Evolutionary conservation across 2,329 filamentous ascomycete genomes (phyloP).

Genomic region (Fonsecaea pugnacius): DNA sequence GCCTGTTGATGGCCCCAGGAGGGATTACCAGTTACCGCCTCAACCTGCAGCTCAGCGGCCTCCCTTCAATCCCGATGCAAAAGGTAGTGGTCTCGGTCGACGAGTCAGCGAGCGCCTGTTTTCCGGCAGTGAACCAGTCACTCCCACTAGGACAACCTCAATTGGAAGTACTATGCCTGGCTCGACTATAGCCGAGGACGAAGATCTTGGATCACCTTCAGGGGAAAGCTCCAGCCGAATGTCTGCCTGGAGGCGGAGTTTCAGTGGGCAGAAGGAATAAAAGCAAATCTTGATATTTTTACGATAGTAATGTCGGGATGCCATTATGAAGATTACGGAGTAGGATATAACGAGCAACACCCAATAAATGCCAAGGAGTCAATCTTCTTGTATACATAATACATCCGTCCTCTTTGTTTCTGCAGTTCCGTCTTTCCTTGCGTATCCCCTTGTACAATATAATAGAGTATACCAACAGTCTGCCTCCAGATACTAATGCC

Average conservation of each 20-base stretch:
- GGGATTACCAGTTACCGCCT: constrained; percentile 49
- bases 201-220: constrained; percentile 5
- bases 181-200: constrained; percentile 20
- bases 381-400: constrained; percentile 1
- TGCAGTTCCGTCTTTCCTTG: not conserved
- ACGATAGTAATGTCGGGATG: not conserved
- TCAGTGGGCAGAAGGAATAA: constrained; percentile 20
- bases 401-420: not conserved
- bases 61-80: constrained; percentile 35
- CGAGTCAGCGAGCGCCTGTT: constrained; percentile 37
- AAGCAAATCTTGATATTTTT: not conserved
- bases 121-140: constrained; percentile 25
- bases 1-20: constrained; percentile 71
- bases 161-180: constrained; percentile 14
- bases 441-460: not conserved
- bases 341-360: not conserved
- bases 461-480: not conserved
- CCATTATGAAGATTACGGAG: constrained; percentile 4
- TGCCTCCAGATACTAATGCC: not conserved
- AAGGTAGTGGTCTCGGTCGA: constrained; percentile 31
- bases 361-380: not conserved
- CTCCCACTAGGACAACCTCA: constrained; percentile 23
- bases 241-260: constrained; percentile 11
- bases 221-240: not conserved
- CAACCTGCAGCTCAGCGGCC: constrained; percentile 16